Evolutionary conservation across 2,329 filamentous ascomycete species (phyloP).

Genomic region (Fusarium fujikuroi): DNA sequence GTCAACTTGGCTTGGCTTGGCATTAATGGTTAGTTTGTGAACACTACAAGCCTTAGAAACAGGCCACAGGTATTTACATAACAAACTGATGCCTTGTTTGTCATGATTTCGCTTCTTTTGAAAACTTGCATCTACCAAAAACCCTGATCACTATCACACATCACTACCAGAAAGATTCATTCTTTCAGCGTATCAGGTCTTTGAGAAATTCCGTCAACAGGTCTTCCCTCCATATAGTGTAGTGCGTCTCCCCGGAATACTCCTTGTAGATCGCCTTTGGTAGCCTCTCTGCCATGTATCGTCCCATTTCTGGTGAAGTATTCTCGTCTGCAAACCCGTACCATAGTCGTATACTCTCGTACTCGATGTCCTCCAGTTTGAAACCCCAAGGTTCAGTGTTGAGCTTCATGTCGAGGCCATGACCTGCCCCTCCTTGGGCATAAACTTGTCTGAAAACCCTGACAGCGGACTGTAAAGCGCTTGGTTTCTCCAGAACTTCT

Average conservation of each 20-base stretch:
- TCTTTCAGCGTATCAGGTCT: neutral
- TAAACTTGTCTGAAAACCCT: neutral
- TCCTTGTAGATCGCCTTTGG: neutral
- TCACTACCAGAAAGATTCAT: too few relatives aligned
- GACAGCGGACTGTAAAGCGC: neutral
- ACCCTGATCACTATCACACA: neutral
- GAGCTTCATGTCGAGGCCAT: neutral
- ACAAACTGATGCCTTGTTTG: neutral
- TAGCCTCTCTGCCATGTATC: neutral
- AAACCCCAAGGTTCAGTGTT: conserved; percentile 2
- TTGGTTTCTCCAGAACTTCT: neutral
- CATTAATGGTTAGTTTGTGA: neutral
- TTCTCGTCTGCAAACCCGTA: conserved; percentile 4
- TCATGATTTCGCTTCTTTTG: neutral
- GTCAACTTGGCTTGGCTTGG: neutral
- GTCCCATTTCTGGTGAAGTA: neutral
- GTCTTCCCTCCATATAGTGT: neutral
- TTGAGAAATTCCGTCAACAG: neutral
- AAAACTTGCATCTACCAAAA: neutral
- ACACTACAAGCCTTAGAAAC: too few relatives aligned
- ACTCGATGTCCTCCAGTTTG: neutral
- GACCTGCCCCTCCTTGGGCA: neutral
- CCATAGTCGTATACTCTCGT: neutral
- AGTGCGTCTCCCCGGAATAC: neutral
- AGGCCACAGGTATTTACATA: neutral